A percentile compares a stretch with the other conserved stretches of the same genome.
Evolutionary conservation across 1,284 basidiomycete genomes (phyloP).

Genomic region (Apiotrichum siamense): DNA sequence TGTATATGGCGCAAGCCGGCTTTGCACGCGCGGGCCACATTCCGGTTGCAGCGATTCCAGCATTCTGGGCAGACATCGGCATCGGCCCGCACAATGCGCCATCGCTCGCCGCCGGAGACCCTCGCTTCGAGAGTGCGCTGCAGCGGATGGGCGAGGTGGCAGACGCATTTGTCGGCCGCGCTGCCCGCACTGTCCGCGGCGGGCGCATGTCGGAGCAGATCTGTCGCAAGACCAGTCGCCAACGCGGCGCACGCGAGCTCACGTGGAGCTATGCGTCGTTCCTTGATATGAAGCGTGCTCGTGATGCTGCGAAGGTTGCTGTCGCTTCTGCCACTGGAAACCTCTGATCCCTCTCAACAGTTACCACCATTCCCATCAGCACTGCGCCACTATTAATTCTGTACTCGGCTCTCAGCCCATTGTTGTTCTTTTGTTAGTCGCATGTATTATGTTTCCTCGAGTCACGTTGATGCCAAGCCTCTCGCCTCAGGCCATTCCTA

Average conservation of each 20-base stretch:
- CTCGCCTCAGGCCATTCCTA: too few species aligned
- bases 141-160: slow-evolving; percentile 27
- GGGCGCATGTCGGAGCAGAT: slow-evolving; percentile 49
- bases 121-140: slow-evolving; percentile 22
- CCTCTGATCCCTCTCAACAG: too few species aligned
- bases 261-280: slow-evolving; percentile 48
- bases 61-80: slow-evolving; percentile 42
- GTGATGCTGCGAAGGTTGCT: slow-evolving; percentile 9
- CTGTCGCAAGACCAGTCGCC: slow-evolving; percentile 7
- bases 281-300: slow-evolving; percentile 28
- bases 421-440: too few species aligned
- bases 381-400: too few species aligned
- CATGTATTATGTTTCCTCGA: too few species aligned
- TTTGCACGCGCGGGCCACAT: slow-evolving; percentile 11
- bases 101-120: not conserved
- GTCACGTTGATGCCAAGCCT: too few species aligned
- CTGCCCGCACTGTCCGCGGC: not conserved
- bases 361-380: too few species aligned
- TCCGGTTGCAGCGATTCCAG: slow-evolving; percentile 17
- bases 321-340: not conserved
- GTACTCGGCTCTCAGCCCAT: too few species aligned
- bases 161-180: slow-evolving; percentile 35
- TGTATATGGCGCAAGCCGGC: slow-evolving; percentile 34
- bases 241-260: slow-evolving; percentile 42
- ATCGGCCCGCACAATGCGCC: not conserved